These are phyloP conservation scores for Aspergillus novoparasiticus DNA, from an alignment of 2,329 filamentous ascomycete species.

Conservation along the genomic window DNA sequence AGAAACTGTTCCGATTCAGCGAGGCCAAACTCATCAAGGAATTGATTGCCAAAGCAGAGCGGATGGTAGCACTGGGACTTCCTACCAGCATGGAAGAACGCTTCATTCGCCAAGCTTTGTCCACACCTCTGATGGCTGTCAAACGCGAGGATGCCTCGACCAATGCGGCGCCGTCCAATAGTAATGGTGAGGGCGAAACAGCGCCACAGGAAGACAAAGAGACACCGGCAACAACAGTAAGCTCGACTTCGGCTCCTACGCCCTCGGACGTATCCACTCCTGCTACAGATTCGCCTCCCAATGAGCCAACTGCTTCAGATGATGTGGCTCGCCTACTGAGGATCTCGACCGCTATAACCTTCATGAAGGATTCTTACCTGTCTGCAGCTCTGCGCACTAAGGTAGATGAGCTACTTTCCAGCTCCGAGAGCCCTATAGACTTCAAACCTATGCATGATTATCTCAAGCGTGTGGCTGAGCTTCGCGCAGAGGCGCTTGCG, in stretches of 20 bases:
- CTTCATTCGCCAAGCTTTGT: conserved; percentile 75
- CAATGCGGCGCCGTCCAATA: conserved; percentile 27
- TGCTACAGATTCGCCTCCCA: conserved; percentile 37
- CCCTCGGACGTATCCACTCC: conserved; percentile 42
- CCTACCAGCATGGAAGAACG: conserved; percentile 82
- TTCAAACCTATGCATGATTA: conserved; percentile 74
- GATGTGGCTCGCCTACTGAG: conserved; percentile 48
- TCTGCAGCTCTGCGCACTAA: conserved; percentile 39
- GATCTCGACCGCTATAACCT: conserved; percentile 52
- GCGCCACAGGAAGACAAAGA: conserved; percentile 31
- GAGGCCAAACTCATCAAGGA: conserved; percentile 68
- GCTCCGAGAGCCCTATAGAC: conserved; percentile 54
- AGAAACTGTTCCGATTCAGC: conserved; percentile 81
- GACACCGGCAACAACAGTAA: conserved; percentile 35
- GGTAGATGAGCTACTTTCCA: conserved; percentile 42
- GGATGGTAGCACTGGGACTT: conserved; percentile 66
- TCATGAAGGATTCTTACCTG: conserved; percentile 55
- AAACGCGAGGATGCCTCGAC: conserved; percentile 56
- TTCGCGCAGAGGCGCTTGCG: conserved; percentile 72
- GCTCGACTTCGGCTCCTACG: conserved; percentile 39
- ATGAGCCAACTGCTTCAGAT: conserved; percentile 33
- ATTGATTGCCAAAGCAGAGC: conserved; percentile 70
- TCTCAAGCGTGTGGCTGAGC: conserved; percentile 63
- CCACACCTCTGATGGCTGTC: conserved; percentile 72
- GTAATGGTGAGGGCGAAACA: conserved; percentile 27